Evolutionary conservation across 2,329 filamentous ascomycete species (phyloP).

Genomic region (Conoideocrella luteorostrata): DNA sequence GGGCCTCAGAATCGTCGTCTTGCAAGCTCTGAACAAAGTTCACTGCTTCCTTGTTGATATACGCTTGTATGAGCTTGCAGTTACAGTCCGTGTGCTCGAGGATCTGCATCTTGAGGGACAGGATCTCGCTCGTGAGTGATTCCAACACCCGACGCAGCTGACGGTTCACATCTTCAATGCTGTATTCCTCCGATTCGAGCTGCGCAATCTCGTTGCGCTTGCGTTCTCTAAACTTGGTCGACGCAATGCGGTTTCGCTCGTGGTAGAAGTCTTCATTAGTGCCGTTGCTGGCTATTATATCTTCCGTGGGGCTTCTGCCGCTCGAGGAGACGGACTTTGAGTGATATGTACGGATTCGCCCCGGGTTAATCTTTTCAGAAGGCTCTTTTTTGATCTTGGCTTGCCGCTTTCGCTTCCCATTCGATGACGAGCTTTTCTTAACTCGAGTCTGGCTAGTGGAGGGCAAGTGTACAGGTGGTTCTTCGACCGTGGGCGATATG

Average conservation of each 20-base stretch:
- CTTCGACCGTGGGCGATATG: not conserved
- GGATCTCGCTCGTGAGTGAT: conserved; percentile 13
- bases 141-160: conserved; percentile 10
- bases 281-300: not conserved
- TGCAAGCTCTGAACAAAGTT: conserved; percentile 11
- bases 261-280: conserved; percentile 5
- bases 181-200: conserved; percentile 13
- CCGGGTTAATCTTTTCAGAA: not conserved
- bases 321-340: conserved; percentile 1
- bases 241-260: conserved; percentile 18
- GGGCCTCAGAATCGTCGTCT: too few relatives aligned
- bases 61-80: conserved; percentile 17
- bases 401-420: not conserved
- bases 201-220: conserved; percentile 14
- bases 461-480: not conserved
- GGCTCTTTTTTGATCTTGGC: not conserved
- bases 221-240: conserved; percentile 19
- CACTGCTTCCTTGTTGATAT: conserved; percentile 14
- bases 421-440: not conserved
- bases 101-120: conserved; percentile 17
- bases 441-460: too few relatives aligned
- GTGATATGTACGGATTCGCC: not conserved
- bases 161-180: conserved; percentile 13
- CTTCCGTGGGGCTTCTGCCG: not conserved
- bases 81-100: conserved; percentile 18